Base-by-base conservation (phyloP, 345 rosid species). In the Eucalyptus decipiens region DNA sequence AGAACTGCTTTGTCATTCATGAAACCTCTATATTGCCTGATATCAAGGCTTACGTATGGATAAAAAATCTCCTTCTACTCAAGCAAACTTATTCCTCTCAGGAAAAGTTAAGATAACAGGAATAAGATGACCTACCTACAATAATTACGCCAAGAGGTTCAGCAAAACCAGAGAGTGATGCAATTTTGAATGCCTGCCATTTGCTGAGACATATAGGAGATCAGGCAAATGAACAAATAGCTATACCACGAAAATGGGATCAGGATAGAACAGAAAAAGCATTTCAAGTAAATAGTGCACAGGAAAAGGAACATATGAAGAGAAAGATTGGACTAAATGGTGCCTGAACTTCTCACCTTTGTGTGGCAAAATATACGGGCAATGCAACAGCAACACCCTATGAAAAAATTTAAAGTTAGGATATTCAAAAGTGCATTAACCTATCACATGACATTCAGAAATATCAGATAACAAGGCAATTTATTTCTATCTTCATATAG, bases 381-480 rank as follows among this genome's bases (percentile, higher is more conserved):
- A 98, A 96, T 43, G 99, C 99, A 88, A 98, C 99, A 88, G 98
- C 99, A 86, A 98, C 98, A 90, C 99, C 99, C 99, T 98, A 40
- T 86, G 60, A 65, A 65, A 56, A 88, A 21, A 4, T 54, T 47
- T 14, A 49, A 24, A 88, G 87, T 88, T 42, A 80, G 67, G 87
- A 80, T 45, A 88, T n/a, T 48, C 65, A 23, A 69, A 34, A 18
- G 30, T 26, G 65, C 50, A 50, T 15, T 21, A 18, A 47, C n/a
- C 12, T 69, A 88, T 80, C 14, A 49, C 60, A 34, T 7, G 47
- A 86, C 24, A 50, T 47, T 47, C 52, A 86, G 62, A 56, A 56
- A 23, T 24, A 56, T 56, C 62, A 56, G 45, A 86, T 86, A 49
- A 86, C 40, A 10, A 49, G 30, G 83, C 47, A 76, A 76, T 76